These are phyloP conservation scores for Cystobasidium pallidum DNA, from an alignment of 1,284 basidiomycete genomes.

Conservation along the genomic window DNA sequence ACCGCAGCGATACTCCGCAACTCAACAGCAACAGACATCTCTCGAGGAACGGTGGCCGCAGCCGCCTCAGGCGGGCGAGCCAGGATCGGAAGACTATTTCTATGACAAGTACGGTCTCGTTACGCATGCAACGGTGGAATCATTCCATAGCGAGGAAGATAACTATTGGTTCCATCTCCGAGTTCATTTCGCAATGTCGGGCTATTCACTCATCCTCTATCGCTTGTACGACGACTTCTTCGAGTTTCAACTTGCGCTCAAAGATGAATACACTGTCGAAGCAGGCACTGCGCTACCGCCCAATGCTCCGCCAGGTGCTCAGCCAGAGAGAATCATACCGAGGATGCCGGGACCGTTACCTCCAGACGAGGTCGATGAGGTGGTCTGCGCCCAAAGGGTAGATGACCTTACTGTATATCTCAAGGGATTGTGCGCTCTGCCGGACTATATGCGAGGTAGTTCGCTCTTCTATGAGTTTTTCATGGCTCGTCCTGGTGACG, in stretches of 20 bases:
- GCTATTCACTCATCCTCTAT: slow-evolving; percentile 82
- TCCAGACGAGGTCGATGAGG: slow-evolving; percentile 78
- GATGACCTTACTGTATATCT: slow-evolving; percentile 89
- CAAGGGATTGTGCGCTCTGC: slow-evolving; percentile 69
- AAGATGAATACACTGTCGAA: slow-evolving; percentile 83
- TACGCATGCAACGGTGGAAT: slow-evolving; percentile 85
- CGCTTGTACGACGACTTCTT: slow-evolving; percentile 98
- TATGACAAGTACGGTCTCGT: slow-evolving; percentile 66
- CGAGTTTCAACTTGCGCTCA: slow-evolving; percentile 89
- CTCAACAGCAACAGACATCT: neutral
- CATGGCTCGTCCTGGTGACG: slow-evolving; percentile 83
- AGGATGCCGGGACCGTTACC: slow-evolving; percentile 86
- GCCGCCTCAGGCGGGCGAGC: slow-evolving; percentile 9
- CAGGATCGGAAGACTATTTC: slow-evolving; percentile 13
- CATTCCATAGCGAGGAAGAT: slow-evolving; percentile 93
- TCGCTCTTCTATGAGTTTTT: slow-evolving; percentile 82
- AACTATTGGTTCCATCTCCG: slow-evolving; percentile 98
- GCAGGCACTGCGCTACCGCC: slow-evolving; percentile 67
- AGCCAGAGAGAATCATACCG: slow-evolving; percentile 74
- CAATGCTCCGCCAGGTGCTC: slow-evolving; percentile 54
- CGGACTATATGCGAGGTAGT: slow-evolving; percentile 79
- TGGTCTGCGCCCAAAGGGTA: slow-evolving; percentile 77
- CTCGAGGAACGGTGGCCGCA: slow-evolving; percentile 5
- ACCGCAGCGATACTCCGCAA: neutral
- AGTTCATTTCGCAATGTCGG: slow-evolving; percentile 69